Evolutionary conservation across 768 basidiomycete species (phyloP), one percentile per base, ranked within the genome.

Genomic region (Podaxis carcinomalis): DNA sequence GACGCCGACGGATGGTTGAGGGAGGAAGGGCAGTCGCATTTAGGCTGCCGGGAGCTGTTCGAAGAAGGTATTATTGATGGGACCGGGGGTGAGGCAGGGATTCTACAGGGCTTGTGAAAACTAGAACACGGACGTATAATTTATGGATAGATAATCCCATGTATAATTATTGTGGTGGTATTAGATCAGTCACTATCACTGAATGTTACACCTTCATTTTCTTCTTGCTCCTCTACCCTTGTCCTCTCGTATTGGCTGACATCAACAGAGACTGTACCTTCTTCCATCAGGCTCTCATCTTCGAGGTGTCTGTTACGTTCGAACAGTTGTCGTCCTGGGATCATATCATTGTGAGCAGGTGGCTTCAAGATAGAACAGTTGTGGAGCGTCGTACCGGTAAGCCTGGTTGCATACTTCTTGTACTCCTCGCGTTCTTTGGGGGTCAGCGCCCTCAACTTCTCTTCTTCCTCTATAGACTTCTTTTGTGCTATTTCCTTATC

Each of bases 321-420:
- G 73, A 98, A 99, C 49, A 98, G 75, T 75, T 97, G 94, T 23
- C 93, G 87, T 27, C 96, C 96, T 96, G 65, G n/a, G 56, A 36
- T 61, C 40, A 5, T 46, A 32, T 56, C 57, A 54, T 47, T 50
- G n/a, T 47, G 23, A 56, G 35, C 13, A 51, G 10, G 56, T 25
- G 23, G 54, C 52, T 36, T 53, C 51, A 25, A 25, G 35, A 4
- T 14, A 32, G 23, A 13, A 25, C 37, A 7, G 28, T 19, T 25
- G 2, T 21, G 6, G 23, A 28, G 23, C 14, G n/a, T 36, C 83
- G 61, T 65, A 93, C 96, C 96, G 59, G 83, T 82, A 37, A 86
- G 73, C 63, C 95, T 81, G 56, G 78, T 81, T 37, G 69, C 76
- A 16, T 82, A 72, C 67, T 80, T 85, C 75, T 85, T 91, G 73